Conservation (phyloP, 202 grass and related monocot genomes). For the Schoenoplectus triqueter region DNA sequence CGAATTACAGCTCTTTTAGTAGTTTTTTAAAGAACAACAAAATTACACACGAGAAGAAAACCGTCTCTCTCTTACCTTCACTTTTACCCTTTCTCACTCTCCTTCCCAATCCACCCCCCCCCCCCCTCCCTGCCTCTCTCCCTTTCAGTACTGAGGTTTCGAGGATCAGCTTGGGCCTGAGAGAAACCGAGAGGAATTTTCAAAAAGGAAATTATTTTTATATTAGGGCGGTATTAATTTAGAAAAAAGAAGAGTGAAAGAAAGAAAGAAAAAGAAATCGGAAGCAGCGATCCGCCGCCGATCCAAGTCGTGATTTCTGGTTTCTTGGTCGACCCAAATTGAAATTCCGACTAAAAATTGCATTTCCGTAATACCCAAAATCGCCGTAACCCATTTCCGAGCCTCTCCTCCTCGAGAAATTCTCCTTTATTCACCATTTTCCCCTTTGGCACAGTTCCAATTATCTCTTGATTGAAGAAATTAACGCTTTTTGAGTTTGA, state of each 20-base stretch:
- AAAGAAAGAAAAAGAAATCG: background rate
- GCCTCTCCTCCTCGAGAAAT: background rate
- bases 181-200: background rate
- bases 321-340: constrained; percentile 23
- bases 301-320: constrained; percentile 3
- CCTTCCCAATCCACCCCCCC: background rate
- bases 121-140: background rate
- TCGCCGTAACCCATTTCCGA: constrained; percentile 2
- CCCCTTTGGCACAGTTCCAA: constrained; percentile 5
- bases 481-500: constrained; percentile 6
- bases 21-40: constrained; percentile 6
- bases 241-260: background rate
- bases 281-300: constrained; percentile 16
- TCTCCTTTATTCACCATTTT: background rate
- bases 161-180: constrained; percentile 12
- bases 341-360: background rate
- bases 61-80: background rate
- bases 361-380: constrained; percentile 12
- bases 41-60: constrained; percentile 9
- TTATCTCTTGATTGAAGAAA: constrained; percentile 36
- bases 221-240: background rate
- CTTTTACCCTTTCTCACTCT: constrained; percentile 21
- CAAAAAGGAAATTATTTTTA: background rate
- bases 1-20: background rate
- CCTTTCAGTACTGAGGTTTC: constrained; percentile 17